phyloP scores from a whole-genome alignment of 2,329 filamentous ascomycete genomes.

The Diaporthe longicolla region DNA sequence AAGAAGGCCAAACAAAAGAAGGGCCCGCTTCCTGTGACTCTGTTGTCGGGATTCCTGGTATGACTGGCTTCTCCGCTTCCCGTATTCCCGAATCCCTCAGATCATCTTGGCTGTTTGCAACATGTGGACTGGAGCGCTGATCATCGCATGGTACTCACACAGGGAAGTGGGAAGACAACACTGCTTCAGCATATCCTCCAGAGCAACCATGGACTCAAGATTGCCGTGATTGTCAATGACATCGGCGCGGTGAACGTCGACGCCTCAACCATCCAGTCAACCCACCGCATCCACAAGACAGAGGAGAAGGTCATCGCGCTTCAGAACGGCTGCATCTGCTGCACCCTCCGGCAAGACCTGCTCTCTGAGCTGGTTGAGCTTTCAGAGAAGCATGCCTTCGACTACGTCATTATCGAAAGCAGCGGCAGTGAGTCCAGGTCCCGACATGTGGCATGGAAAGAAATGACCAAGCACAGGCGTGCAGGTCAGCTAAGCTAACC shows the following conservation, averaged over 20 bases:
- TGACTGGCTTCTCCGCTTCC: conserved; percentile 32
- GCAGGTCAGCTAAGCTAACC: background rate
- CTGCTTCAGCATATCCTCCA: conserved; percentile 78
- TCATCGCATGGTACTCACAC: conserved; percentile 20
- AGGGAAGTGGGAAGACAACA: conserved; percentile 81
- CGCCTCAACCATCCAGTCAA: conserved; percentile 70
- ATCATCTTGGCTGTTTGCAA: too few relatives aligned
- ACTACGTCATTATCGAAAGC: conserved; percentile 81
- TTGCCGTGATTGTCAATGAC: conserved; percentile 82
- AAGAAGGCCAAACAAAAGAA: conserved; percentile 6
- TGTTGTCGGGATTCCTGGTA: conserved; percentile 73
- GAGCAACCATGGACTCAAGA: conserved; percentile 75
- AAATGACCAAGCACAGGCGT: too few relatives aligned
- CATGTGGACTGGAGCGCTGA: background rate
- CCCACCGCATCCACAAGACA: conserved; percentile 67
- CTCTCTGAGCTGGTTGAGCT: conserved; percentile 78
- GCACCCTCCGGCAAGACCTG: conserved; percentile 79
- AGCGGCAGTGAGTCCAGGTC: conserved; percentile 13
- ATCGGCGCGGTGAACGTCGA: conserved; percentile 76
- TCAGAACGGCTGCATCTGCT: conserved; percentile 84
- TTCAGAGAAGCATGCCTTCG: conserved; percentile 73
- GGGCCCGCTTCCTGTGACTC: conserved; percentile 67
- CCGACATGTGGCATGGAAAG: background rate
- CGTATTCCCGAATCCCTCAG: background rate
- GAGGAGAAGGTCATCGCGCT: conserved; percentile 77